A percentile compares a stretch with the other conserved stretches of the same genome.
Conservation (phyloP, 345 rosid genomes). For the Lepidium didymum region DNA sequence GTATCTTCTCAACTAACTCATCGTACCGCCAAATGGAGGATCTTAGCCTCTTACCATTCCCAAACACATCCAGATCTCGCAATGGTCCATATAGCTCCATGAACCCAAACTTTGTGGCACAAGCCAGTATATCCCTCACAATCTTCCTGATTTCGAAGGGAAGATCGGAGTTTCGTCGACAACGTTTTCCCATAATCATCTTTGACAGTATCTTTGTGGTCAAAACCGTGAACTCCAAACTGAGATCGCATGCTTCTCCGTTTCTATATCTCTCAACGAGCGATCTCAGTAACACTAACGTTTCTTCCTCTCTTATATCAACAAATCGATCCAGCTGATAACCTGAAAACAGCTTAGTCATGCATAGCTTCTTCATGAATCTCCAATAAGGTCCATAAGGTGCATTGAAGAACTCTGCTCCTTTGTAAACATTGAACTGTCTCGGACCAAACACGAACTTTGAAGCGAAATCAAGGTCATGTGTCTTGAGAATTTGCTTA, state of each 20-base stretch:
- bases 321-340: constrained; percentile 47
- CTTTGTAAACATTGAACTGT: constrained; percentile 44
- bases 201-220: constrained; percentile 44
- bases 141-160: constrained; percentile 44
- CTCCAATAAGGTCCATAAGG: constrained; percentile 65
- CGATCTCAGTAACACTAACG: constrained; percentile 30
- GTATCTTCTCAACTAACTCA: constrained; percentile 37
- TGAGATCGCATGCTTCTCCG: constrained; percentile 41
- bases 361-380: constrained; percentile 68
- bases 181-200: constrained; percentile 56
- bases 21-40: constrained; percentile 42
- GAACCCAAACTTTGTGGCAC: constrained; percentile 40
- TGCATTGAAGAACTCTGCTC: constrained; percentile 44
- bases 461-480: constrained; percentile 48
- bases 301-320: constrained; percentile 48
- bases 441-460: constrained; percentile 51
- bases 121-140: constrained; percentile 38
- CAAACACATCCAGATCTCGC: constrained; percentile 40
- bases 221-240: constrained; percentile 36
- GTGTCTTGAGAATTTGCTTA: constrained; percentile 37
- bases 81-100: constrained; percentile 59
- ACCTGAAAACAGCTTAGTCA: constrained; percentile 47
- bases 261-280: constrained; percentile 22
- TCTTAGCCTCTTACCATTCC: constrained; percentile 44
- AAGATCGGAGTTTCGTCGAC: constrained; percentile 23